Conservation (phyloP, 441 rosid genomes). For the Lepidium campestre region DNA sequence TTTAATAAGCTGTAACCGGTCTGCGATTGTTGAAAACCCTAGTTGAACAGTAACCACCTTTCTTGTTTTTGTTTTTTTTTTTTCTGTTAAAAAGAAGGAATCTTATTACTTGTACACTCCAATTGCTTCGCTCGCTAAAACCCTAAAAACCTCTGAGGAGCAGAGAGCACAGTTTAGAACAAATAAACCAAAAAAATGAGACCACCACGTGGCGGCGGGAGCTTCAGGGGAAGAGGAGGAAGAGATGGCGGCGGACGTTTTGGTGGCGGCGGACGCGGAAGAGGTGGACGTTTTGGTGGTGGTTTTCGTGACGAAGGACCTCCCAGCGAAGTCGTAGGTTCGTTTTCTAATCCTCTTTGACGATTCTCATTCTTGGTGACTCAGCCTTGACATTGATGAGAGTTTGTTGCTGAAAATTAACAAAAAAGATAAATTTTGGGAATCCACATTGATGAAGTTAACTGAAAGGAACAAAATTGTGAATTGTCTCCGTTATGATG, state of each 20-base stretch:
- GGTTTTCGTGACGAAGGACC: constrained; percentile 85
- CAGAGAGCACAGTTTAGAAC: background rate
- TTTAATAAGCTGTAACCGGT: background rate
- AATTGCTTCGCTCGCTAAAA: background rate
- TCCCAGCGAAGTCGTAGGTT: constrained; percentile 88
- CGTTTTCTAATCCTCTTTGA: constrained; percentile 14
- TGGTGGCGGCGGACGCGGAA: constrained; percentile 35
- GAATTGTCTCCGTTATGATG: background rate
- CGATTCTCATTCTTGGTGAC: background rate
- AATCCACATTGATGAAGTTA: background rate
- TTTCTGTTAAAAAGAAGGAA: background rate
- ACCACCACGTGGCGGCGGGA: constrained; percentile 74
- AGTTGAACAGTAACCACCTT: background rate
- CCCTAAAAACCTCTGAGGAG: constrained; percentile 18
- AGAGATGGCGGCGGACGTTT: constrained; percentile 57
- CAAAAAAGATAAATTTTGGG: constrained; percentile 34
- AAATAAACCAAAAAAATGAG: constrained; percentile 39
- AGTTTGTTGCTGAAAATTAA: background rate
- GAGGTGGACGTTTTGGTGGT: constrained; percentile 44
- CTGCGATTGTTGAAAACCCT: constrained; percentile 7
- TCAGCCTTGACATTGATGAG: background rate
- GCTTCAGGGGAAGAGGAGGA: constrained; percentile 77
- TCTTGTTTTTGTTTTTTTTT: background rate
- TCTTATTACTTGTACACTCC: background rate
- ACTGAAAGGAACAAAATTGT: background rate